Base-by-base conservation (phyloP, 1,284 basidiomycete genomes). In the Sphaerobolus stellatus region DNA sequence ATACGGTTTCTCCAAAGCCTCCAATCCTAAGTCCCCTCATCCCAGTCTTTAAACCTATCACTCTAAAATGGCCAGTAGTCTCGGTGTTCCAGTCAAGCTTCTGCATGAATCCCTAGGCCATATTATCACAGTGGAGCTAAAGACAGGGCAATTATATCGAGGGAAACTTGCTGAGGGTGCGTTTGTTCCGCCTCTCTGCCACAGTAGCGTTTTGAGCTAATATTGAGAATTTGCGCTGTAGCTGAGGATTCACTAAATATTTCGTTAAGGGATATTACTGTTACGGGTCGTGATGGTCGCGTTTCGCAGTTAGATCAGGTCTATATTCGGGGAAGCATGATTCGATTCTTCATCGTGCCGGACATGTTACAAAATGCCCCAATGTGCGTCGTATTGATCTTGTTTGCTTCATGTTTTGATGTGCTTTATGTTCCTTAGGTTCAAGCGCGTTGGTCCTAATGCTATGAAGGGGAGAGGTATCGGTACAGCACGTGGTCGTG, bases 331-430 rank as follows among this genome's bases (percentile, higher is more conserved):
- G 97, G 97, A 61, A 95, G 92, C 72, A 98, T 98, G 92, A 78
- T 96, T 66, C 84, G 94, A 64, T 98, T 98, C 80, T 96, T 98
- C 78, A 98, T 99, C 69, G 97, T 99, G 25, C 97, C 97, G 48
- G 97, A 99, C 73, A 98, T 99, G 90, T 80, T 99, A 62, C 92
- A 98, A 68, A 98, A 99, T 71, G 97, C 97, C 25, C 97, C 97
- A 20, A 99, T 99, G 97, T 96, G 69, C 73, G 91, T 79, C 20
- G 3, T 30, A 40, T 4, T 27, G 28, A 34, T 54, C 33, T 57
- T 56, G 11, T 54, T 7, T 41, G 22, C 30, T 24, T 20, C 34
- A 29, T 3, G 27, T 50, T 43, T 50, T 51, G 20, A 52, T 30
- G 47, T 24, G 29, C 43, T 34, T 30, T 58, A 27, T 28, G 29